Evolutionary conservation across 2,329 filamentous ascomycete species (phyloP).

Genomic region (Blumeriella jaapii): DNA sequence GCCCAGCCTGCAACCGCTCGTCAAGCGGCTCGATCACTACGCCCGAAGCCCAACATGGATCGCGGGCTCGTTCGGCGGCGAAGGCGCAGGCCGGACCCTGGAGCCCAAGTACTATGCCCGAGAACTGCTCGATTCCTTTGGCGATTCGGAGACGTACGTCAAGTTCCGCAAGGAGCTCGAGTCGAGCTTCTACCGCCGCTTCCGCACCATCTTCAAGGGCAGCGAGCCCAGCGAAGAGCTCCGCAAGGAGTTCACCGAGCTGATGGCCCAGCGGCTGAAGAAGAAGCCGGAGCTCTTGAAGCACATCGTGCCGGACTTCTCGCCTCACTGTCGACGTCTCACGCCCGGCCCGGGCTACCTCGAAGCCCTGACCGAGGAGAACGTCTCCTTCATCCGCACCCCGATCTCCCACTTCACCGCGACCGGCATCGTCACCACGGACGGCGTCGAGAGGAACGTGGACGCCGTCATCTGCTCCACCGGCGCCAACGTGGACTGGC

Average conservation of each 20-base stretch:
- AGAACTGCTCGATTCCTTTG: conserved; percentile 44
- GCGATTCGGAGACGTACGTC: conserved; percentile 46
- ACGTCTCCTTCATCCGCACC: conserved; percentile 48
- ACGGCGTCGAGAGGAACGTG: conserved; percentile 44
- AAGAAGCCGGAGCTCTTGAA: conserved; percentile 30
- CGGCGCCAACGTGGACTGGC: conserved; percentile 48
- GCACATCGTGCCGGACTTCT: conserved; percentile 31
- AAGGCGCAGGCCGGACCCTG: conserved; percentile 16
- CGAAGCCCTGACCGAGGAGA: conserved; percentile 48
- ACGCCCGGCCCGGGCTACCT: conserved; percentile 47
- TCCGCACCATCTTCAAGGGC: conserved; percentile 35
- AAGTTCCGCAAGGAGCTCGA: conserved; percentile 46
- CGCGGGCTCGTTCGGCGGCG: conserved; percentile 27
- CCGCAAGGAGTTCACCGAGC: conserved; percentile 26
- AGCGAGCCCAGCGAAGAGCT: conserved; percentile 28
- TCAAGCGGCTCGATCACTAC: conserved; percentile 25
- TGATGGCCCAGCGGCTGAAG: conserved; percentile 32
- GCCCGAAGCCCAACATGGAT: conserved; percentile 50
- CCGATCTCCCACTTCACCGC: conserved; percentile 46
- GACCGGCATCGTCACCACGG: conserved; percentile 46
- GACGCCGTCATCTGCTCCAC: conserved; percentile 60
- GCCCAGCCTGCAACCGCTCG: conserved; percentile 30
- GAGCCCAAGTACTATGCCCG: conserved; percentile 42
- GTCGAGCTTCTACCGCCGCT: conserved; percentile 47
- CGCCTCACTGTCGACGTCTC: conserved; percentile 33